A percentile compares a stretch with the other conserved stretches of the same genome.
phyloP scores from a whole-genome alignment of 345 rosid species.

The Eutrema yunnanense region DNA sequence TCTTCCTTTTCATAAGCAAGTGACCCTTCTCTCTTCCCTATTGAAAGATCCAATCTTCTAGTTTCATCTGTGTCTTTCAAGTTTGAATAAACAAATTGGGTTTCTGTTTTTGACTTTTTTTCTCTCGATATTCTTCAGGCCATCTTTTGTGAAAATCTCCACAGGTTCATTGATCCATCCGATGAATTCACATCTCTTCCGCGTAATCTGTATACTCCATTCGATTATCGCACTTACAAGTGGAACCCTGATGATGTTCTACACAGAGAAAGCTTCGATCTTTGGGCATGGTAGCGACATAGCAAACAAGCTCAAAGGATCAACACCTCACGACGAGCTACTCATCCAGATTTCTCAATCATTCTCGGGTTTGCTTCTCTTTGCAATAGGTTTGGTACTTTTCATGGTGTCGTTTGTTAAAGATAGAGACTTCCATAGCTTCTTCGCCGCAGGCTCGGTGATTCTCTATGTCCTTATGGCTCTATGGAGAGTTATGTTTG shows the following conservation, averaged over 20 bases:
- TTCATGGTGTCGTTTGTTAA: slow-evolving; percentile 84
- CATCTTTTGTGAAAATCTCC: not conserved
- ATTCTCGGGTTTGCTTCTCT: slow-evolving; percentile 84
- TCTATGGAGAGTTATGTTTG: slow-evolving; percentile 73
- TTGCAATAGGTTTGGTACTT: slow-evolving; percentile 58
- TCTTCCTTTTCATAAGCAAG: not conserved
- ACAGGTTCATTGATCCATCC: not conserved
- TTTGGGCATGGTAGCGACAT: slow-evolving; percentile 56
- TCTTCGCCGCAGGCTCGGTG: slow-evolving; percentile 78
- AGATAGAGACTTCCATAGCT: slow-evolving; percentile 71
- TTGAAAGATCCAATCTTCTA: not conserved
- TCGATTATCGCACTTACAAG: slow-evolving; percentile 65
- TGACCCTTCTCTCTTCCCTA: not conserved
- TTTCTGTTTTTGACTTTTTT: not conserved
- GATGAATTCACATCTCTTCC: slow-evolving; percentile 39
- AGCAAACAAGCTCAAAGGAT: slow-evolving; percentile 68
- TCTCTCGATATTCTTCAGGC: not conserved
- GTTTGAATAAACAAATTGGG: not conserved
- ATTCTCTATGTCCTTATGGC: slow-evolving; percentile 66
- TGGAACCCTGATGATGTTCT: slow-evolving; percentile 80
- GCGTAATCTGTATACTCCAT: slow-evolving; percentile 56
- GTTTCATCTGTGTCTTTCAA: not conserved
- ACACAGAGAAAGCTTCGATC: slow-evolving; percentile 54
- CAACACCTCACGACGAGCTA: slow-evolving; percentile 86
- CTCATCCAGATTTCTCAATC: slow-evolving; percentile 83